These are phyloP conservation scores for Botrytis elliptica DNA, from an alignment of 2,329 filamentous ascomycete genomes.

Conservation along the genomic window DNA sequence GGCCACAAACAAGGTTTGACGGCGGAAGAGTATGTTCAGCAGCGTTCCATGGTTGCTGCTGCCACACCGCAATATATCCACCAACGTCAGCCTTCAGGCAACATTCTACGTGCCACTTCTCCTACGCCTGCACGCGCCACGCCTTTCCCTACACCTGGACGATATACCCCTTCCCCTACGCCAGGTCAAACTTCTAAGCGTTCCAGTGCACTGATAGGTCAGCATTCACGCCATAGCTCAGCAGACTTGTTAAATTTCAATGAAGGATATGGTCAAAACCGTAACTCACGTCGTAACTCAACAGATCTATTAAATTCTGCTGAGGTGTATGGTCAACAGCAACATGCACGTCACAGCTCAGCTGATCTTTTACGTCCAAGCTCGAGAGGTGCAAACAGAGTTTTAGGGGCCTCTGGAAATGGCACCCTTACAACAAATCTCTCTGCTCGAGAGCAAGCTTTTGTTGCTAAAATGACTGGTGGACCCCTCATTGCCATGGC, in stretches of 20 bases:
- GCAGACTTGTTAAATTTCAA: slow-evolving; percentile 37
- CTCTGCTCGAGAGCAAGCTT: slow-evolving; percentile 85
- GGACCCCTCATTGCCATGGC: slow-evolving; percentile 66
- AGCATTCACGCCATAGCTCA: slow-evolving; percentile 28
- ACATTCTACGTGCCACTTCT: slow-evolving; percentile 45
- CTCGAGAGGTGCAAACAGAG: slow-evolving; percentile 57
- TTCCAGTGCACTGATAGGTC: slow-evolving; percentile 43
- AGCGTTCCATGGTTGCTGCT: slow-evolving; percentile 62
- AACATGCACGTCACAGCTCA: slow-evolving; percentile 50
- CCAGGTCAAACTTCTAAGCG: slow-evolving; percentile 47
- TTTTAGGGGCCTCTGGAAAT: slow-evolving; percentile 32
- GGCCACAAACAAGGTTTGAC: slow-evolving; percentile 55
- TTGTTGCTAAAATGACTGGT: slow-evolving; percentile 79
- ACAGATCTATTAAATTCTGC: slow-evolving; percentile 38
- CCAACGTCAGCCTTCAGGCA: slow-evolving; percentile 55
- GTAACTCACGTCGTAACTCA: not conserved
- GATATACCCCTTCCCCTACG: slow-evolving; percentile 37
- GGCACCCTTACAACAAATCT: slow-evolving; percentile 59
- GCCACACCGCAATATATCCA: slow-evolving; percentile 58
- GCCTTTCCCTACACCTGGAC: slow-evolving; percentile 1
- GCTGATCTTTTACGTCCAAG: slow-evolving; percentile 51
- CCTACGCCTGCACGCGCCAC: slow-evolving; percentile 46
- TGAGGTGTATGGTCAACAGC: slow-evolving; percentile 38
- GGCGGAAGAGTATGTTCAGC: slow-evolving; percentile 80
- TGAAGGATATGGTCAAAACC: slow-evolving; percentile 38